Evolutionary conservation across 768 basidiomycete genomes (phyloP).

Genomic region (Kondoa malvinella): DNA sequence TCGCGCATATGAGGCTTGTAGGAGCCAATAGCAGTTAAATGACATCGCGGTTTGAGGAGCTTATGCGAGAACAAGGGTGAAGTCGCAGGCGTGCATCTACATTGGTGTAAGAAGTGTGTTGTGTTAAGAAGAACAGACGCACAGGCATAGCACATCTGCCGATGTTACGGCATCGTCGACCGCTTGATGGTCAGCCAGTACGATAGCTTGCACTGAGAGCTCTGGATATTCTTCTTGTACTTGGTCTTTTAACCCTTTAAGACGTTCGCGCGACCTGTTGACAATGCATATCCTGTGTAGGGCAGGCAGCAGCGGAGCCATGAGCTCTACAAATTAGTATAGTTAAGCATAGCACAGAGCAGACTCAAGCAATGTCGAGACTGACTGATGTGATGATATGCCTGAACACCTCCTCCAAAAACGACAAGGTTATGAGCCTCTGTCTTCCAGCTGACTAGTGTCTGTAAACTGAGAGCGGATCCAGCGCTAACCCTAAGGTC

Average conservation of each 20-base stretch:
- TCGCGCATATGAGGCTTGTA: not conserved
- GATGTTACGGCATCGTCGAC: not conserved
- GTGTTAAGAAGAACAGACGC: not conserved
- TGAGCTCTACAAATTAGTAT: not conserved
- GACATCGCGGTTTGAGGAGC: not conserved
- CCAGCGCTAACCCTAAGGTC: not conserved
- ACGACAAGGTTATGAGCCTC: slow-evolving; percentile 6
- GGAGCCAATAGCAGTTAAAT: not conserved
- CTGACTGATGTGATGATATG: slow-evolving; percentile 17
- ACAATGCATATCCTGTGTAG: not conserved
- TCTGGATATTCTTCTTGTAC: not conserved
- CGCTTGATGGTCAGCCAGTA: not conserved
- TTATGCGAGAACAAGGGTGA: not conserved
- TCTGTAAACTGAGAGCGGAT: not conserved
- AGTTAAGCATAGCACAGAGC: not conserved
- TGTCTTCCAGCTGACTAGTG: not conserved
- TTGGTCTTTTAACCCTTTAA: not conserved
- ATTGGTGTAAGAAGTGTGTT: not conserved
- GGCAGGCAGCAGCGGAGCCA: not conserved
- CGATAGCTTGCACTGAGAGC: not conserved
- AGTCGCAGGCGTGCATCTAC: not conserved
- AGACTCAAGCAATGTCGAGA: not conserved
- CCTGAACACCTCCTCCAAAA: slow-evolving; percentile 19
- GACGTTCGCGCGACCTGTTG: not conserved
- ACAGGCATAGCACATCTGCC: not conserved